Evolutionary conservation across 129 eudicot genomes (phyloP).

Genomic region (Apium graveolens): DNA sequence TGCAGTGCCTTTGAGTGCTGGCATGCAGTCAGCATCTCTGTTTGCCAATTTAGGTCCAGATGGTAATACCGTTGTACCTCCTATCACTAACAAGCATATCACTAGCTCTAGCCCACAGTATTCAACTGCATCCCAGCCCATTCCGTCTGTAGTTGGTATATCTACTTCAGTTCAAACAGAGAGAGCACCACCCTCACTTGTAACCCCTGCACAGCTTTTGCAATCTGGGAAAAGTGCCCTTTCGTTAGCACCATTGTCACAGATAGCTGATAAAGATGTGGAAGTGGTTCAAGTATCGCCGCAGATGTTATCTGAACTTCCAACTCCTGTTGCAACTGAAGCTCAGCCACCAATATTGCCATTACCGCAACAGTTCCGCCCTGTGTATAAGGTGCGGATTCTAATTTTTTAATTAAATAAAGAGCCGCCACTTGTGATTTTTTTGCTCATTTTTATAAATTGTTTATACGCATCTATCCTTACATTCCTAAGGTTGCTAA

Average conservation of each 20-base stretch:
- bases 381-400: conserved; percentile 43
- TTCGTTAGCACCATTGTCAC: conserved; percentile 34
- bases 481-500: background rate
- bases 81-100: conserved; percentile 35
- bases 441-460: background rate
- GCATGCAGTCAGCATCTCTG: conserved; percentile 33
- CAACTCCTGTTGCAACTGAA: conserved; percentile 36
- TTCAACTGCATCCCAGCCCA: conserved; percentile 30
- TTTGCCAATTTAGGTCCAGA: conserved; percentile 29
- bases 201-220: conserved; percentile 79
- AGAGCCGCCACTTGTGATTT: background rate
- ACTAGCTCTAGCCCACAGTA: conserved; percentile 33
- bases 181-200: conserved; percentile 39
- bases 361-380: conserved; percentile 41
- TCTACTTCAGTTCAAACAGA: conserved; percentile 32
- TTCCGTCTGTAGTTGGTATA: conserved; percentile 27
- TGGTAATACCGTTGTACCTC: conserved; percentile 21
- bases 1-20: conserved; percentile 24
- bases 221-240: conserved; percentile 37
- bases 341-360: conserved; percentile 89
- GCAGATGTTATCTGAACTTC: conserved; percentile 26
- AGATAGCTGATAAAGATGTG: conserved; percentile 52
- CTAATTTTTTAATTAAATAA: background rate
- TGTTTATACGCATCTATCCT: too few relatives aligned
- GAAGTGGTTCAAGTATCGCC: conserved; percentile 56